Evolutionary conservation across 2,329 filamentous ascomycete species (phyloP), one percentile per base, ranked within the genome.

Genomic region (Botryotinia convoluta): DNA sequence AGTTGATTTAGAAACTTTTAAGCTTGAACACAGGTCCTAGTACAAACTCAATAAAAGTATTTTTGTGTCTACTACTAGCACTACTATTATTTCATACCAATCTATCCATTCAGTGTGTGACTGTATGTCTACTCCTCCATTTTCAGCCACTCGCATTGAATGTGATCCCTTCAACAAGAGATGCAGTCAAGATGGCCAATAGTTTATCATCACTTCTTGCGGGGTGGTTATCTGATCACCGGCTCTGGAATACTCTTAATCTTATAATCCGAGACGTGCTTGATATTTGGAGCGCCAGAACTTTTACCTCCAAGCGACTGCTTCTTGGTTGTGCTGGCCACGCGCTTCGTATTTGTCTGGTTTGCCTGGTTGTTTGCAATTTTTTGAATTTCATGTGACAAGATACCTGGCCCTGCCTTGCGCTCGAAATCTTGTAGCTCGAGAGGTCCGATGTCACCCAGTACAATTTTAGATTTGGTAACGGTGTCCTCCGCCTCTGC

Each of bases 161-260:
- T 14, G 0, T 16, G 6, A 59, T 35, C 3, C 1, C 20, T 35
- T 20, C 8, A 4, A 60, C 9, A 4, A 4, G 32, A 7, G 9
- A 61, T 14, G 4, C 14, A 26, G 10, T 60, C 57, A 60, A 9
- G 2, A 3, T 37, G 20, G 10, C 57, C 22, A 5, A 37, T 60
- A 60, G 3, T 6, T 26, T 1, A 26, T 26, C 20, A 9, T 35
- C 12, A 22, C 20, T 60, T 35, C 22, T 60, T 35, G 32, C 32
- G 57, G 4, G 20, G 20, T 26, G 20, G 16, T 35, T 35, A 7
- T 22, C 57, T 37, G 26, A 60, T 32, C 32, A 35, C 10, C 10
- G 5, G 20, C 9, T 37, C 9, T 60, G 5, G 20, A 26, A 12
- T 22, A 60, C 32, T 9, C 10, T 37, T 35, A 1, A 20, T 2